Evolutionary conservation across 2,329 filamentous ascomycete genomes (phyloP).

Genomic region (Orbilia blumenaviensis): DNA sequence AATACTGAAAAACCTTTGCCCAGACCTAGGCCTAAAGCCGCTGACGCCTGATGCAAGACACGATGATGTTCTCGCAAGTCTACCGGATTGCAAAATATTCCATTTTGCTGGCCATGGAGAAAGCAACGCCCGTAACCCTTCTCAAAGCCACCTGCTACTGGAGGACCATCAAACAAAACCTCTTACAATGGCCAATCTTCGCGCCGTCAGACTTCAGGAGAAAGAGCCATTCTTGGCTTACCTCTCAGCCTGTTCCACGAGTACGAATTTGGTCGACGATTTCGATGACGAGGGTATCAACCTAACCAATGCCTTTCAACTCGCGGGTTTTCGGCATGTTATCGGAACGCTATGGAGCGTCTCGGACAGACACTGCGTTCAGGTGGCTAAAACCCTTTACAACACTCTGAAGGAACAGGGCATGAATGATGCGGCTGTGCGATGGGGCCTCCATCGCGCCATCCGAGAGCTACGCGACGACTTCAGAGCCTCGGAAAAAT

Average conservation of each 20-base stretch:
- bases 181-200: background rate
- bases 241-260: conserved; percentile 12
- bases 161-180: background rate
- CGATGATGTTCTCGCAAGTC: background rate
- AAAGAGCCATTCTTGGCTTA: conserved; percentile 11
- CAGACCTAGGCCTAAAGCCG: background rate
- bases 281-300: background rate
- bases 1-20: background rate
- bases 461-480: conserved; percentile 5
- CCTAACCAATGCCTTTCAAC: conserved; percentile 59
- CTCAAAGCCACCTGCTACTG: background rate
- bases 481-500: too few relatives aligned
- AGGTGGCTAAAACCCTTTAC: conserved; percentile 59
- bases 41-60: background rate
- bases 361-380: conserved; percentile 59
- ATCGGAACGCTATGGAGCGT: conserved; percentile 63
- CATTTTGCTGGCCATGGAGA: background rate
- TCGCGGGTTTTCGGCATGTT: conserved; percentile 62
- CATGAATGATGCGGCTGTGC: conserved; percentile 27
- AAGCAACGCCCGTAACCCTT: background rate
- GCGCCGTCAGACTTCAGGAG: background rate
- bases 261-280: background rate
- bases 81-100: background rate
- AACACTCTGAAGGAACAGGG: conserved; percentile 36
- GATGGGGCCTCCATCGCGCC: conserved; percentile 17